These are phyloP conservation scores for Diaporthe sp. DNA, from an alignment of 2,329 filamentous ascomycete species.

Conservation along the genomic window DNA sequence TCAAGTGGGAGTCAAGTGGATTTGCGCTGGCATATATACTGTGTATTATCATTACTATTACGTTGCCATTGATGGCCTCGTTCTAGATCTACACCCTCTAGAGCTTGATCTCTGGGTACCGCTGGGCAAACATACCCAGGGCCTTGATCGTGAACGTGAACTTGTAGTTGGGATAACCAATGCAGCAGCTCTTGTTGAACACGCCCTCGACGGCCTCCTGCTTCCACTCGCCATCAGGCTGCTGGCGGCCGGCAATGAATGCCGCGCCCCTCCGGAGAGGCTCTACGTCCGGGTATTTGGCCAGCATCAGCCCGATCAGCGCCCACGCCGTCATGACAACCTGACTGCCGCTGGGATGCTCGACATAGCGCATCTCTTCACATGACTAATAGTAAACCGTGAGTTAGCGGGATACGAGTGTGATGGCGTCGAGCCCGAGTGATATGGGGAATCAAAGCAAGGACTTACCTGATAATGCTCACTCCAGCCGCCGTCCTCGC, in stretches of 20 bases:
- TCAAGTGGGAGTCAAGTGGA: neutral
- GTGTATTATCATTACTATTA: constrained; percentile 4
- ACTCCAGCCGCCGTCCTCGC: constrained; percentile 93
- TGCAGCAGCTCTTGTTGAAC: constrained; percentile 99
- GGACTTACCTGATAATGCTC: constrained; percentile 82
- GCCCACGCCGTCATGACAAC: constrained; percentile 98
- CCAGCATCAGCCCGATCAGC: constrained; percentile 84
- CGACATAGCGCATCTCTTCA: constrained; percentile 79
- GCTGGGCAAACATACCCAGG: constrained; percentile 85
- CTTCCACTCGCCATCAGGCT: constrained; percentile 90
- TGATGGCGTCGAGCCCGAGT: neutral
- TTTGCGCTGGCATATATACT: neutral
- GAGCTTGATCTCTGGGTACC: constrained; percentile 75
- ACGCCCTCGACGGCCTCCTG: constrained; percentile 98
- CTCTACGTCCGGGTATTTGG: constrained; percentile 80
- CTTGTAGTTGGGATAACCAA: constrained; percentile 99
- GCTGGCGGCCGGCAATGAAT: constrained; percentile 88
- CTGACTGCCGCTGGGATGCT: constrained; percentile 82
- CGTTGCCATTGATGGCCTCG: neutral
- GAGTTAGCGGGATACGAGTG: constrained; percentile 19
- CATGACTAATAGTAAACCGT: constrained; percentile 67
- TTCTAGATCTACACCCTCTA: neutral
- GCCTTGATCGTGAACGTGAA: constrained; percentile 96
- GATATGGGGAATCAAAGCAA: neutral
- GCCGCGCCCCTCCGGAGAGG: constrained; percentile 80